Evolutionary conservation across 345 rosid species (phyloP).

Genomic region (Gossypium raimondii): DNA sequence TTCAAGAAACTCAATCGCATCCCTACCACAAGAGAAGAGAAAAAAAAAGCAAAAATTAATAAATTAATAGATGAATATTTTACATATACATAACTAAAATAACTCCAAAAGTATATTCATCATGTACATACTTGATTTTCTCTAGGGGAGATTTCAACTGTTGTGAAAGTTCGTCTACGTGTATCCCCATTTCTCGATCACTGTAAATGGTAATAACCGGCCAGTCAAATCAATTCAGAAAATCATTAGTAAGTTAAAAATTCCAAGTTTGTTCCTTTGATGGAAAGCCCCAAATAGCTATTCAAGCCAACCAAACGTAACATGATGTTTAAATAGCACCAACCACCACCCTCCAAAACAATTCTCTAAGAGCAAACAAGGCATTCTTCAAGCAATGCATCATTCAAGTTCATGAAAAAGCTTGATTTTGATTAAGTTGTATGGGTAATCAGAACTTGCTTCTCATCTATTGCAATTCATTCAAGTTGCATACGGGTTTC

Average conservation of each 20-base stretch:
- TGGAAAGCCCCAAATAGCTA: background rate
- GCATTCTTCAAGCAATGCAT: background rate
- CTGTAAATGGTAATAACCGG: conserved; percentile 36
- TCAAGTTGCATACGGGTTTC: background rate
- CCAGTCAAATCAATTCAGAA: background rate
- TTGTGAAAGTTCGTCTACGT: conserved; percentile 66
- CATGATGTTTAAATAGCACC: background rate
- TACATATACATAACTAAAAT: background rate
- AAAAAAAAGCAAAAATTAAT: background rate
- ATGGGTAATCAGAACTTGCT: background rate
- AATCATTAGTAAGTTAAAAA: too few species aligned
- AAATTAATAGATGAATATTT: background rate
- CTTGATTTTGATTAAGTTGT: background rate
- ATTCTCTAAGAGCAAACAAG: background rate
- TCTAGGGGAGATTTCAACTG: conserved; percentile 66
- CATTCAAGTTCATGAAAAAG: background rate
- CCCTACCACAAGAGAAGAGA: conserved; percentile 31
- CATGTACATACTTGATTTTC: conserved; percentile 63
- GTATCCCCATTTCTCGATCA: conserved; percentile 72
- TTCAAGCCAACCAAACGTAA: background rate
- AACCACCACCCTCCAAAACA: background rate
- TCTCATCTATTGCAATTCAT: background rate
- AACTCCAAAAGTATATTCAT: background rate
- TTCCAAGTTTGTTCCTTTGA: background rate
- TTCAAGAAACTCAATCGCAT: conserved; percentile 67